Conservation (phyloP, 345 rosid genomes). For the Gossypium herbaceum region DNA sequence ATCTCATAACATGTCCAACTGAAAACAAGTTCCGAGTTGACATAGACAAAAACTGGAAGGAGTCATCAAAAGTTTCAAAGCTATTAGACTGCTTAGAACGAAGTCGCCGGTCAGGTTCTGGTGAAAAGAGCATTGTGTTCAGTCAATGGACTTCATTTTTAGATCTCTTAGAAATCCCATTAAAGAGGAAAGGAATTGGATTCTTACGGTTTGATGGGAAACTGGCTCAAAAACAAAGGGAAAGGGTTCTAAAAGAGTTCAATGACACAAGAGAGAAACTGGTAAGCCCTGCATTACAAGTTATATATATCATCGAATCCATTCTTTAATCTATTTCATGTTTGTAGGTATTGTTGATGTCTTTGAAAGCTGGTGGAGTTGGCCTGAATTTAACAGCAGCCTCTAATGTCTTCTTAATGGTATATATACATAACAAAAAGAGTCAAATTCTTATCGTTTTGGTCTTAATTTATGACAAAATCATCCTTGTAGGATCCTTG, state of each 20-base stretch:
- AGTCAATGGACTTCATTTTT: slow-evolving; percentile 75
- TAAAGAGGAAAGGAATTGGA: slow-evolving; percentile 39
- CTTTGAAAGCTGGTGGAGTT: slow-evolving; percentile 65
- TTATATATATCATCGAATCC: not conserved
- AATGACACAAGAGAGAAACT: slow-evolving; percentile 48
- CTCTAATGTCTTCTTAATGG: slow-evolving; percentile 64
- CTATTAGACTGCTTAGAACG: slow-evolving; percentile 48
- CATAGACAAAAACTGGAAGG: slow-evolving; percentile 58
- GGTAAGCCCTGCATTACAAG: slow-evolving; percentile 27
- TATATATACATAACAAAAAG: not conserved
- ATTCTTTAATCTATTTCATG: not conserved
- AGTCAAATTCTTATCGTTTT: not conserved
- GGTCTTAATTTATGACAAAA: not conserved
- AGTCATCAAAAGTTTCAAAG: slow-evolving; percentile 43
- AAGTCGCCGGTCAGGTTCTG: slow-evolving; percentile 30
- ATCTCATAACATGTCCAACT: slow-evolving; percentile 31
- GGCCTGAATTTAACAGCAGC: slow-evolving; percentile 68
- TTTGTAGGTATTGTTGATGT: slow-evolving; percentile 55
- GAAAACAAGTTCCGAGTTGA: slow-evolving; percentile 52
- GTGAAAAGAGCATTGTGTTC: slow-evolving; percentile 60
- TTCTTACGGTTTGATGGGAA: slow-evolving; percentile 58
- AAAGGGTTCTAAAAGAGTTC: slow-evolving; percentile 56
- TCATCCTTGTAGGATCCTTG: slow-evolving; percentile 50
- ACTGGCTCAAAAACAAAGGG: slow-evolving; percentile 54
- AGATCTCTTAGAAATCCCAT: slow-evolving; percentile 57